phyloP scores from a whole-genome alignment of 148 eudicot genomes.

The Drosera capensis region DNA sequence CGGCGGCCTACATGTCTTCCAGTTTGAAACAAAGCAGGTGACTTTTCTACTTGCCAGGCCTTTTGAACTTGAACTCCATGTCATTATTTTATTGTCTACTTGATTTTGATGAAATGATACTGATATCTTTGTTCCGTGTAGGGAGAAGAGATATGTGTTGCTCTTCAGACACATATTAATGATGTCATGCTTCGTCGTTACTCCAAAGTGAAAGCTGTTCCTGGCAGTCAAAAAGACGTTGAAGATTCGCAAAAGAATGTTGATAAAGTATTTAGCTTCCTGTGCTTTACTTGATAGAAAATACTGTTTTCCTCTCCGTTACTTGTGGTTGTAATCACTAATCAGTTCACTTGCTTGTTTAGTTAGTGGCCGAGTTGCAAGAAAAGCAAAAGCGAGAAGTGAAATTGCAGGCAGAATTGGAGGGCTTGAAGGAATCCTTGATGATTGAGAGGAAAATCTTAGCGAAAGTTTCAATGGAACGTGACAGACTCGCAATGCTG shows the following conservation, averaged over 20 bases:
- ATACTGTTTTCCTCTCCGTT: not conserved
- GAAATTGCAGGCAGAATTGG: slow-evolving; percentile 48
- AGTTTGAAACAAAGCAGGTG: slow-evolving; percentile 99
- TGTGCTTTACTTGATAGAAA: not conserved
- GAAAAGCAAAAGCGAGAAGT: slow-evolving; percentile 55
- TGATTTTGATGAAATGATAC: not conserved
- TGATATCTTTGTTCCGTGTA: slow-evolving; percentile 17
- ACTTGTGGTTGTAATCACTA: not conserved
- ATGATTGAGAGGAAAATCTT: slow-evolving; percentile 38
- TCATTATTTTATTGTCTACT: not conserved
- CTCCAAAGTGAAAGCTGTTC: slow-evolving; percentile 77
- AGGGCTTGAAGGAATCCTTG: slow-evolving; percentile 36
- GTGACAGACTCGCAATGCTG: slow-evolving; percentile 37
- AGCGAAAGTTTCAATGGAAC: slow-evolving; percentile 31
- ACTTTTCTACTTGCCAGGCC: not conserved
- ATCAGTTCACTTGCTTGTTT: slow-evolving; percentile 3
- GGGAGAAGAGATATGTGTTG: slow-evolving; percentile 99
- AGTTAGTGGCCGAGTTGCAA: slow-evolving; percentile 61
- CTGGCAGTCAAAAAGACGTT: slow-evolving; percentile 42
- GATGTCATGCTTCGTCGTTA: slow-evolving; percentile 99
- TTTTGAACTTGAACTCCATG: not conserved
- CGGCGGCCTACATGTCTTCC: slow-evolving; percentile 93
- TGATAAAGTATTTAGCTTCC: slow-evolving; percentile 36
- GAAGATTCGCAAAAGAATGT: slow-evolving; percentile 75
- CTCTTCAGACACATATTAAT: slow-evolving; percentile 97